Conservation (phyloP, 2,329 filamentous ascomycete species). For the Fonsecaea pugnacius region DNA sequence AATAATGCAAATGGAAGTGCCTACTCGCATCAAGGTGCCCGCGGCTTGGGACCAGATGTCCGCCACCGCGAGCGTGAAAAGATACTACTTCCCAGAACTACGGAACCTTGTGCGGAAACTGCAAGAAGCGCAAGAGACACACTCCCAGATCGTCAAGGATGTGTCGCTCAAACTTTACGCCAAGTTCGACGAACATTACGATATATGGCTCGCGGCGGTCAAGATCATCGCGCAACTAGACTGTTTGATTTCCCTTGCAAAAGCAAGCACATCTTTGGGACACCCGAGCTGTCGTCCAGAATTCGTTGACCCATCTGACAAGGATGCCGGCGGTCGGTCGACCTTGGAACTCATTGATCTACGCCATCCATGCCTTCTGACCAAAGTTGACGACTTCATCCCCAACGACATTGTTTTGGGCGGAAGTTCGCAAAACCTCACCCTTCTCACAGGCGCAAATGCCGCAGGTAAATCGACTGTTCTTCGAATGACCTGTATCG, state of each 20-base stretch:
- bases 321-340: slow-evolving; percentile 61
- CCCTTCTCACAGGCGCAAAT: slow-evolving; percentile 91
- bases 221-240: slow-evolving; percentile 90
- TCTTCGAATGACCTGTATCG: slow-evolving; percentile 93
- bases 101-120: slow-evolving; percentile 80
- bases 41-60: slow-evolving; percentile 96
- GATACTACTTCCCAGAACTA: slow-evolving; percentile 89
- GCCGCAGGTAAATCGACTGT: slow-evolving; percentile 97
- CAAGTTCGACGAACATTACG: slow-evolving; percentile 86
- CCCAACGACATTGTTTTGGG: slow-evolving; percentile 91
- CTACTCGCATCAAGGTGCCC: slow-evolving; percentile 79
- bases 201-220: slow-evolving; percentile 84
- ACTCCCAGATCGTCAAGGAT: slow-evolving; percentile 86
- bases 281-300: slow-evolving; percentile 83
- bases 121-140: slow-evolving; percentile 92
- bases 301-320: slow-evolving; percentile 74
- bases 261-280: slow-evolving; percentile 80
- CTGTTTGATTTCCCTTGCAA: slow-evolving; percentile 90
- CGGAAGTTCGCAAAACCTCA: slow-evolving; percentile 79
- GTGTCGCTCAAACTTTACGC: slow-evolving; percentile 81
- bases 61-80: slow-evolving; percentile 83
- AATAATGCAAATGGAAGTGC: slow-evolving; percentile 92
- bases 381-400: slow-evolving; percentile 89
- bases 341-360: slow-evolving; percentile 91
- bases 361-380: slow-evolving; percentile 91